phyloP scores from a whole-genome alignment of 2,329 filamentous ascomycete genomes.

The Cercospora sp. region DNA sequence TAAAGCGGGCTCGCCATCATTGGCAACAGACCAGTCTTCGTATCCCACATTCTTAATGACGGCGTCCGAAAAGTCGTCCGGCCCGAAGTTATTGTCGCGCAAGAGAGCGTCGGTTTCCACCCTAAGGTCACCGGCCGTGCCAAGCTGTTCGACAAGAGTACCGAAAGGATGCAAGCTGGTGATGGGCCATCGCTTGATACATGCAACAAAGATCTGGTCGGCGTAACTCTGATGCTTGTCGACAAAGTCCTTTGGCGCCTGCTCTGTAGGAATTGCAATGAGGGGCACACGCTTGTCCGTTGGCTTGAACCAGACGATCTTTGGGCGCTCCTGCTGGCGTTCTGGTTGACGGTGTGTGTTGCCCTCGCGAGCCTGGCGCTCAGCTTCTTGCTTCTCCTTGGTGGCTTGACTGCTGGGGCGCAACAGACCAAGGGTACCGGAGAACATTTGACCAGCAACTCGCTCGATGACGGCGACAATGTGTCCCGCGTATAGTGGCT shows the following conservation, averaged over 20 bases:
- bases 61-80: conserved; percentile 96
- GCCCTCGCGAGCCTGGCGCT: conserved; percentile 82
- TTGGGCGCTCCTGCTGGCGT: conserved; percentile 91
- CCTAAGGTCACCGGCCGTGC: conserved; percentile 94
- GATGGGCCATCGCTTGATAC: conserved; percentile 99
- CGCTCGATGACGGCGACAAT: conserved; percentile 97
- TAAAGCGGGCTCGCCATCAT: conserved; percentile 75
- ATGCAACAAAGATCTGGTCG: conserved; percentile 96
- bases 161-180: conserved; percentile 99
- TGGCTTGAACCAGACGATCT: conserved; percentile 99
- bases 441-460: conserved; percentile 98
- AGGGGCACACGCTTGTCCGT: conserved; percentile 98
- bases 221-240: conserved; percentile 98
- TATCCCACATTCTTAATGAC: conserved; percentile 90
- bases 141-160: conserved; percentile 93
- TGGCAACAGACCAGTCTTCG: conserved; percentile 84
- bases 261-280: conserved; percentile 97
- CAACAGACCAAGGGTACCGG: conserved; percentile 84
- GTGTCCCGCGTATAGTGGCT: conserved; percentile 94
- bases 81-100: conserved; percentile 97
- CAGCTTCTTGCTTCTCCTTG: conserved; percentile 98
- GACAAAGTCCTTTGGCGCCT: conserved; percentile 95
- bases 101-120: conserved; percentile 97
- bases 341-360: conserved; percentile 72
- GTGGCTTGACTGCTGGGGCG: conserved; percentile 97